Conservation (phyloP, 106 monocot genomes). For the Dioscorea zingiberensis region DNA sequence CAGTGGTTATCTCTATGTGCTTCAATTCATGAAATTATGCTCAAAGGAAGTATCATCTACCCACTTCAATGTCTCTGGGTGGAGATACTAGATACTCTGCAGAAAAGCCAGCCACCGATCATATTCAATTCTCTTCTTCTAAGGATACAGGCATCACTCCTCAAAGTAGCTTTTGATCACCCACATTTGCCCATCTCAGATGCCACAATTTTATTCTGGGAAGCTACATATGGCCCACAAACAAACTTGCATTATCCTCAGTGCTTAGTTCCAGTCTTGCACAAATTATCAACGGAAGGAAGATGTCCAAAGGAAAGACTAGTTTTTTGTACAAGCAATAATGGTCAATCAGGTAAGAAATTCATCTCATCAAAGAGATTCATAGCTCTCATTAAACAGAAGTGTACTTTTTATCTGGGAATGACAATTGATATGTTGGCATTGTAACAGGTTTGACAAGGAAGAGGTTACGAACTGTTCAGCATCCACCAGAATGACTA, state of each 20-base stretch:
- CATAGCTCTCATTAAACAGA: not conserved
- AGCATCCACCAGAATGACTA: not conserved
- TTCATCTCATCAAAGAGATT: slow-evolving; percentile 9
- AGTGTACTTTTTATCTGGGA: not conserved
- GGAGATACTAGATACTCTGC: slow-evolving; percentile 24
- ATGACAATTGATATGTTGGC: not conserved
- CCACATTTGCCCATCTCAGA: slow-evolving; percentile 33
- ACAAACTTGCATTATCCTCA: slow-evolving; percentile 13
- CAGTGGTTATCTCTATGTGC: slow-evolving; percentile 26
- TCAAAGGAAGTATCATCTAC: slow-evolving; percentile 13
- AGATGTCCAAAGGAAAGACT: not conserved
- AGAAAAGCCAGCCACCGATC: slow-evolving; percentile 25
- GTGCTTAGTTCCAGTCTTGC: slow-evolving; percentile 23
- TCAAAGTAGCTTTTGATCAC: slow-evolving; percentile 39
- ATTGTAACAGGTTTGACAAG: slow-evolving; percentile 18
- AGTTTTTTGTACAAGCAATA: not conserved
- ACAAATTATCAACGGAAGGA: slow-evolving; percentile 22
- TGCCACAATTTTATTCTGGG: slow-evolving; percentile 33
- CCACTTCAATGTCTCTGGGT: slow-evolving; percentile 33
- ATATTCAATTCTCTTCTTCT: slow-evolving; percentile 32
- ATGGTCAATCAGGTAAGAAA: not conserved
- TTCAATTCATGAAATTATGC: slow-evolving; percentile 1
- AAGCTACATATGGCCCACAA: slow-evolving; percentile 20
- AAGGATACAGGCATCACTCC: slow-evolving; percentile 19
- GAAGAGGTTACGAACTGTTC: slow-evolving; percentile 19